A percentile compares a stretch with the other conserved stretches of the same genome.
Conservation (phyloP, 1,139 yeast genomes). For the Diutina sp. region DNA sequence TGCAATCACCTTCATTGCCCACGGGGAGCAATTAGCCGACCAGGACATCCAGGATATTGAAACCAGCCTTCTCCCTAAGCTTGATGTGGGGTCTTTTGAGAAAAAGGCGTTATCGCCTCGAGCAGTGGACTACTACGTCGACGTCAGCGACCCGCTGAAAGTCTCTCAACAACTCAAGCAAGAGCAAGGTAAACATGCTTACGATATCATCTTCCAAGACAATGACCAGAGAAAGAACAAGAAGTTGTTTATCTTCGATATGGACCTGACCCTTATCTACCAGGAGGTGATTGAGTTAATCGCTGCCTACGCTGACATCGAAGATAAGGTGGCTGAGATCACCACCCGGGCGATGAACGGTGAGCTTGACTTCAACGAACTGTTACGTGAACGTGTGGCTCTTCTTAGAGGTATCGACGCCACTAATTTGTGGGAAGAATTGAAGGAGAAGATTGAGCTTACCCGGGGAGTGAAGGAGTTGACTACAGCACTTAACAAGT, state of each 20-base stretch:
- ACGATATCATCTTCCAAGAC: conserved; percentile 25
- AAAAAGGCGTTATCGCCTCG: conserved; percentile 7
- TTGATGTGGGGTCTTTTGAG: conserved; percentile 4
- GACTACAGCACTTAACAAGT: conserved; percentile 43
- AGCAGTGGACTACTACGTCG: conserved; percentile 7
- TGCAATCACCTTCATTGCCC: conserved; percentile 8
- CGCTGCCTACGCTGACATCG: conserved; percentile 79
- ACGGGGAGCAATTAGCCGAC: conserved; percentile 5
- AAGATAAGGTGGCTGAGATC: conserved; percentile 61
- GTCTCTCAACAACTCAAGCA: conserved; percentile 4
- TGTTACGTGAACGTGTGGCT: conserved; percentile 61
- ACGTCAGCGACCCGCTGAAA: conserved; percentile 5
- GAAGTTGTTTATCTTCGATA: conserved; percentile 77
- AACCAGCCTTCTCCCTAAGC: conserved; percentile 4
- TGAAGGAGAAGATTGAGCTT: conserved; percentile 53
- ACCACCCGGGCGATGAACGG: conserved; percentile 97
- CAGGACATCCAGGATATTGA: conserved; percentile 5
- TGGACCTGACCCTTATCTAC: conserved; percentile 94
- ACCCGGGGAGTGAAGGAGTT: conserved; percentile 79
- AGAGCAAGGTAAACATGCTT: conserved; percentile 6
- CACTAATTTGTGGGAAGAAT: conserved; percentile 62
- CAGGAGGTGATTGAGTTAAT: conserved; percentile 96
- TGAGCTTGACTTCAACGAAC: conserved; percentile 80
- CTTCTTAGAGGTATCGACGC: conserved; percentile 73
- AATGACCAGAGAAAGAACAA: conserved; percentile 29